phyloP scores from a whole-genome alignment of 257 asterid species.

The Hygrophila difformis region DNA sequence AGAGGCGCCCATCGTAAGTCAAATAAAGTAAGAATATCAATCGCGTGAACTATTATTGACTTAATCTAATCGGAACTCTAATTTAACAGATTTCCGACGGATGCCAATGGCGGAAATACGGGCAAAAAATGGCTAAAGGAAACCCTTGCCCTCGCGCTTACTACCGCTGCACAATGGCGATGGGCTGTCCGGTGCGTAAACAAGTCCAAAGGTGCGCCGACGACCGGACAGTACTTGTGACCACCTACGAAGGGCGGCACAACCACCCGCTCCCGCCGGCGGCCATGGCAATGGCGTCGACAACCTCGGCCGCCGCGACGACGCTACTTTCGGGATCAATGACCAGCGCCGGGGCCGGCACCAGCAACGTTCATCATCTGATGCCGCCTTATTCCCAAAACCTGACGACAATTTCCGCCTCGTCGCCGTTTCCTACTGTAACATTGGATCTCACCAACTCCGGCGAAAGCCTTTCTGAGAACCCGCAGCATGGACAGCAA shows the following conservation, averaged over 20 bases:
- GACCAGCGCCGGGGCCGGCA: constrained; percentile 23
- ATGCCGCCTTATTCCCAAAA: constrained; percentile 17
- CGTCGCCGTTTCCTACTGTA: constrained; percentile 46
- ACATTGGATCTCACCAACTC: constrained; percentile 33
- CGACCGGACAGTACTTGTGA: constrained; percentile 26
- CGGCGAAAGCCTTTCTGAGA: neutral
- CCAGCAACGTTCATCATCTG: constrained; percentile 6
- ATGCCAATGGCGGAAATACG: constrained; percentile 43
- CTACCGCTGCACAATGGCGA: constrained; percentile 33
- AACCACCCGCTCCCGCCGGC: constrained; percentile 46
- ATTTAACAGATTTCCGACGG: constrained; percentile 23
- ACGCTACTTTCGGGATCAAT: constrained; percentile 34
- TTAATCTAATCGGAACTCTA: too few species aligned
- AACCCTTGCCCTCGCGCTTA: constrained; percentile 38
- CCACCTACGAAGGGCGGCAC: constrained; percentile 45
- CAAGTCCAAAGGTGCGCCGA: constrained; percentile 41
- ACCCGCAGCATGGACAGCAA: constrained; percentile 19
- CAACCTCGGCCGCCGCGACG: constrained; percentile 36
- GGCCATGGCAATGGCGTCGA: constrained; percentile 41
- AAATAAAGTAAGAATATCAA: too few species aligned
- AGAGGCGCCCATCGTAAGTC: constrained; percentile 27
- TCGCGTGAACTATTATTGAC: too few species aligned
- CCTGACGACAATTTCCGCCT: constrained; percentile 34
- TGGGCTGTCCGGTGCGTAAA: constrained; percentile 31
- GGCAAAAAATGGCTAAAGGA: constrained; percentile 34